Evolutionary conservation across 805 yeast genomes (phyloP), one percentile per base, ranked within the genome.

Genomic region (Metschnikowia dekortorum): DNA sequence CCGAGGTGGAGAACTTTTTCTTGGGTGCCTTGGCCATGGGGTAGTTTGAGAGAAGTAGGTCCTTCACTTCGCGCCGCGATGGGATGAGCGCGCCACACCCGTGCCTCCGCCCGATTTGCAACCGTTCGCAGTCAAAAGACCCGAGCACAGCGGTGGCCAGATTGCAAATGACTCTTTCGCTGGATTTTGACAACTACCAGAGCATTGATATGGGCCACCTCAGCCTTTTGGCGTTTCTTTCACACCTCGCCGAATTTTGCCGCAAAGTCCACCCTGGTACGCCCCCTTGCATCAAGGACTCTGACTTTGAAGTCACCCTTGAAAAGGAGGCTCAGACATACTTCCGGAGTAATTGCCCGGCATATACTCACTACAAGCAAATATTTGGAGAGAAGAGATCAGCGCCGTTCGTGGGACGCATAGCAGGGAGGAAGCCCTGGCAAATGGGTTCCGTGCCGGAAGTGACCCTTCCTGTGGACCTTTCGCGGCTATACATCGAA

Each of bases 11-110:
- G 57, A 82, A 84, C 69, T 79, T 83, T 73, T 84, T 85, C 63
- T 78, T 84, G 8, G 78, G 79, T 14, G 83, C 85, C 61, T 81
- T 83, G 30, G 81, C 84, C 89, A 82, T 84, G 30, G 16, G 28
- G 39, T 11, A n/a, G 30, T 26, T 11, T 22, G 31, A 22, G 34
- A 28, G 16, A 14, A 6, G 13, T 11, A 22, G 37, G 36, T n/a
- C 29, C 52, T 49, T 43, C 49, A 49, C 55, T 46, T 52, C 53
- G 34, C 33, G 9, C 26, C 26, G 49, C 52, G 47, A 35, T 40
- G 46, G 29, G 37, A 8, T 14, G 7, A 13, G 13, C 39, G 34
- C 44, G 39, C 41, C 34, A 8, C 53, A 51, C 50, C 53, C 35
- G 47, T 37, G 26, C 46, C 39, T 35, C 46, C 16, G 18, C 26